Percentiles rank a stretch among this genome's conserved stretches.
Conservation (phyloP, 2,329 filamentous ascomycete genomes). For the Sporothrix luriei region DNA sequence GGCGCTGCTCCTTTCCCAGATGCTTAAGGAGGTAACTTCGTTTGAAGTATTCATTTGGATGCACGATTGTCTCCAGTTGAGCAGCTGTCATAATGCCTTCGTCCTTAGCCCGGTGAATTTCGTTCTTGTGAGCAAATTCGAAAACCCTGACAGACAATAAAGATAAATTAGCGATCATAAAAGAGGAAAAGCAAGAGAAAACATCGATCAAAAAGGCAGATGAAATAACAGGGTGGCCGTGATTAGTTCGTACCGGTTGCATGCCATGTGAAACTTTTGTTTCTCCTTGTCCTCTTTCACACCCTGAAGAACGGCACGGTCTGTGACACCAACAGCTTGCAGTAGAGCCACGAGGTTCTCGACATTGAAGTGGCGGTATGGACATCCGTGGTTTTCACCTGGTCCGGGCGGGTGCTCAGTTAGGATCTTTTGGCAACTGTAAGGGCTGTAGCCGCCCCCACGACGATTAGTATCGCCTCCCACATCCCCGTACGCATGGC, state of each 20-base stretch:
- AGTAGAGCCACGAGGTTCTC: slow-evolving; percentile 82
- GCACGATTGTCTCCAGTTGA: slow-evolving; percentile 91
- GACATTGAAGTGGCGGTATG: slow-evolving; percentile 85
- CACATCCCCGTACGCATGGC: slow-evolving; percentile 93
- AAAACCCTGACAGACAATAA: slow-evolving; percentile 66
- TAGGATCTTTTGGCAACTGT: slow-evolving; percentile 92
- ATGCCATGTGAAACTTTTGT: slow-evolving; percentile 90
- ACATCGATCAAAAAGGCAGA: background rate
- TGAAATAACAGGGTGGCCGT: background rate
- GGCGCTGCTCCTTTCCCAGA: slow-evolving; percentile 57
- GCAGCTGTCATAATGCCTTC: slow-evolving; percentile 69
- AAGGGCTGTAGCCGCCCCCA: slow-evolving; percentile 84
- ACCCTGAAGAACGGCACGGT: slow-evolving; percentile 73
- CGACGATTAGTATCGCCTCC: slow-evolving; percentile 88
- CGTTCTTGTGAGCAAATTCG: slow-evolving; percentile 77
- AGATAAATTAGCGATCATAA: slow-evolving; percentile 1
- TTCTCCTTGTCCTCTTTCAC: slow-evolving; percentile 88
- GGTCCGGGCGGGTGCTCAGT: slow-evolving; percentile 84
- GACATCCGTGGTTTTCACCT: slow-evolving; percentile 92
- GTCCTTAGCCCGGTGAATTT: slow-evolving; percentile 76
- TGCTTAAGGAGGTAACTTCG: slow-evolving; percentile 88
- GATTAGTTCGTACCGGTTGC: slow-evolving; percentile 67
- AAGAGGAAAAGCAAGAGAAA: background rate
- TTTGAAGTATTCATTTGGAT: slow-evolving; percentile 98
- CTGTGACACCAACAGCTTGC: slow-evolving; percentile 76